Evolutionary conservation across 2,329 filamentous ascomycete genomes (phyloP), one percentile per base, ranked within the genome.

Genomic region (Scedosporium minutisporum): DNA sequence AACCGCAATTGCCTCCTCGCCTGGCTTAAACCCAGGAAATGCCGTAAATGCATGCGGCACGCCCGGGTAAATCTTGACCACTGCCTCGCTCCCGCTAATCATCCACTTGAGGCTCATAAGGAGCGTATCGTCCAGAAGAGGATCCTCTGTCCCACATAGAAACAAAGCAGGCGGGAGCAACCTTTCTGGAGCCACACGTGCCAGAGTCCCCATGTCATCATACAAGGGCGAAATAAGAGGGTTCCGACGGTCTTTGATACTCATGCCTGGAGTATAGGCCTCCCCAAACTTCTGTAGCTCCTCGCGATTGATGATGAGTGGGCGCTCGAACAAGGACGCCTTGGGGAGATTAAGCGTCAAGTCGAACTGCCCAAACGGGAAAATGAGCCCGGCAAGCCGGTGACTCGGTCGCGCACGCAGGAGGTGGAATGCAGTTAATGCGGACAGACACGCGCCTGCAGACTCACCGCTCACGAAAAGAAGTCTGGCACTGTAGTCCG

Each of bases 71-170:
- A 84, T 72, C 71, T 80, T 85, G 2, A 83, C 71, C 2, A 82
- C 71, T 0, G 75, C 74, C 16, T 61, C 59, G 29, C 59, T 61
- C 5, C 59, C 59, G 12, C 29, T 61, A 18, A n/a, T 61, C 67
- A 70, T 68, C 82, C 82, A 85, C 71, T 82, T 83, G 1, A 74
- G 71, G 3, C 74, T 73, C 82, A 86, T 84, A 0, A 85, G 67
- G 64, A 85, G 65, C 5, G 76, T 61, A 61, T 61, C 59, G 46
- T 61, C 59, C 1, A 61, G 59, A n/a, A 61, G 59, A 12, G 33
- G 75, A 69, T 86, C 83, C 63, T 80, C 76, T 4, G 81, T 84
- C 0, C 82, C 82, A 63, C 78, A 80, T 1, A 78, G 74, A 65
- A 85, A 85, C 21, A 86, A 67, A 2, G 82, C 81, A 0, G 78